These are phyloP conservation scores for Fragaria vesca DNA, from an alignment of 306 rosid species.

Conservation along the genomic window DNA sequence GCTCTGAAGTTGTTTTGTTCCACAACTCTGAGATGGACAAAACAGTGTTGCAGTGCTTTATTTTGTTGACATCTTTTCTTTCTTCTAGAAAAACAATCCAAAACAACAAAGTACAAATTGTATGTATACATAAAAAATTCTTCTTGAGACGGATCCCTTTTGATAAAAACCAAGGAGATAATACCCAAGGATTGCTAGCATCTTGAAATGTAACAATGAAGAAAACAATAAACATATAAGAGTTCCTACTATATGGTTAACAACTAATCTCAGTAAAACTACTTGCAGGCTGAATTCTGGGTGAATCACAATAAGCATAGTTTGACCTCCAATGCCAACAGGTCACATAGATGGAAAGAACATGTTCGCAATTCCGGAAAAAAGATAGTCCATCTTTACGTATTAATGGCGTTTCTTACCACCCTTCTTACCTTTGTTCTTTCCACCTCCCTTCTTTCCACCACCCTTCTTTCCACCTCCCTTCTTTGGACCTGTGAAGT, in stretches of 20 bases:
- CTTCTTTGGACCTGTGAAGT: constrained; percentile 30
- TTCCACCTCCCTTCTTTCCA: constrained; percentile 32
- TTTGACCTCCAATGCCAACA: background rate
- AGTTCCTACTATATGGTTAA: background rate
- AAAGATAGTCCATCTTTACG: background rate
- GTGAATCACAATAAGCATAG: background rate
- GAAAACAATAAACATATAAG: background rate
- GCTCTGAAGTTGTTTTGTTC: background rate
- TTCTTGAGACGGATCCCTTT: background rate
- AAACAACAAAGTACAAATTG: background rate
- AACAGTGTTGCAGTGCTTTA: background rate
- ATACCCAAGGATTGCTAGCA: background rate
- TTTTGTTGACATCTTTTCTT: background rate
- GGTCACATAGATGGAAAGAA: background rate
- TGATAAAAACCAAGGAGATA: background rate
- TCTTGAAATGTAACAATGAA: background rate
- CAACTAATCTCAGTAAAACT: background rate
- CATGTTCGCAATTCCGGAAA: background rate
- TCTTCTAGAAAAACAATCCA: background rate
- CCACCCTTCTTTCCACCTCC: constrained; percentile 33
- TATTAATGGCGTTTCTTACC: constrained; percentile 37
- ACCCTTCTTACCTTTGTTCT: constrained; percentile 27
- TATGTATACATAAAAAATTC: background rate
- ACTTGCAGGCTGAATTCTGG: background rate
- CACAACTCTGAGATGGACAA: background rate